Conservation (phyloP, 768 basidiomycete genomes). For the Mycena floridula region DNA sequence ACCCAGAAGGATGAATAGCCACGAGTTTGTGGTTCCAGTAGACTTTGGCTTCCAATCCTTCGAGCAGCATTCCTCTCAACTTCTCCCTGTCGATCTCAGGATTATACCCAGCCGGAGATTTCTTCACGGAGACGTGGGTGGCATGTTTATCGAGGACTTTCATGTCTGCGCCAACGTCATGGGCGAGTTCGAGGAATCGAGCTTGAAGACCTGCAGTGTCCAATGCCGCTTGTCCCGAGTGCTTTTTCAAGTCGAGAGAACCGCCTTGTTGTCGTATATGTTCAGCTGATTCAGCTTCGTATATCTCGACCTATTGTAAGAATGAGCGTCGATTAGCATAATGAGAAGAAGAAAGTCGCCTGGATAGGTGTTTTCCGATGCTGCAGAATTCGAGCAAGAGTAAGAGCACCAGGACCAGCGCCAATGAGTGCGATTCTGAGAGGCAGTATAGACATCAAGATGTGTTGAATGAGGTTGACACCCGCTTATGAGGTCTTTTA, state of each 20-base stretch:
- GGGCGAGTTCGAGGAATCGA: constrained; percentile 14
- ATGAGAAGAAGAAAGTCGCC: constrained; percentile 15
- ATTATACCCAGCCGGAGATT: too few species aligned
- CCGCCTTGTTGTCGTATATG: constrained; percentile 18
- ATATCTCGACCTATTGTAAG: too few species aligned
- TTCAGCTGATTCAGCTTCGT: constrained; percentile 16
- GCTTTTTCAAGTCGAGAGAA: constrained; percentile 20
- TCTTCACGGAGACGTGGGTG: too few species aligned
- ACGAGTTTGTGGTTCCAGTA: constrained; percentile 16
- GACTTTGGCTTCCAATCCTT: constrained; percentile 15
- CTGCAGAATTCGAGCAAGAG: constrained; percentile 18
- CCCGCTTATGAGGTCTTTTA: too few species aligned
- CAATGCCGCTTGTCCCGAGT: constrained; percentile 18
- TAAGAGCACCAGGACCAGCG: constrained; percentile 20
- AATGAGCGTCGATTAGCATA: too few species aligned
- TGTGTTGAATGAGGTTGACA: too few species aligned
- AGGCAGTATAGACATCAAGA: too few species aligned
- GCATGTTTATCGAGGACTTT: not conserved
- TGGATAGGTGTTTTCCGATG: constrained; percentile 6
- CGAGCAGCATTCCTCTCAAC: constrained; percentile 19
- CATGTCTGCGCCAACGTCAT: constrained; percentile 8
- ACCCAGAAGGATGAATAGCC: constrained; percentile 2
- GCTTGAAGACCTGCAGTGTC: constrained; percentile 17
- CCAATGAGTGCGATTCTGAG: constrained; percentile 16
- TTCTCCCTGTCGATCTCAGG: constrained; percentile 21